A percentile compares a stretch with the other conserved stretches of the same genome.
phyloP scores from a whole-genome alignment of 805 yeast genomes.

The Teunomyces cretensis region DNA sequence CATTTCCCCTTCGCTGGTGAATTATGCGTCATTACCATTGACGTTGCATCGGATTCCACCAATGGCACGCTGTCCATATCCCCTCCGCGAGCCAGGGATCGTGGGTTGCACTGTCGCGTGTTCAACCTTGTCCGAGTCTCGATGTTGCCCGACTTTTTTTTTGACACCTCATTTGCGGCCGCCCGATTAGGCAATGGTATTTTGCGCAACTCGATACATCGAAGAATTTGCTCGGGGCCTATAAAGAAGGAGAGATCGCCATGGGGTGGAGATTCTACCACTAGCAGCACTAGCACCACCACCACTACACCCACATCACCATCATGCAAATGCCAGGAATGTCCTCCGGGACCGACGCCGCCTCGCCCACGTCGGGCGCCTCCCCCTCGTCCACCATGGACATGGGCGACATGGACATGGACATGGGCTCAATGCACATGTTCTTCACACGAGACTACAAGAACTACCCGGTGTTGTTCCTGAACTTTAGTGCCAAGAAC shows the following conservation, averaged over 20 bases:
- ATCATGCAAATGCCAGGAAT: not conserved
- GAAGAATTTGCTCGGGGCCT: not conserved
- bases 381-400: slow-evolving; percentile 3
- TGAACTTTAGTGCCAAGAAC: slow-evolving; percentile 48
- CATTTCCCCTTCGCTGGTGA: no score
- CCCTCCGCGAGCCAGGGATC: no score
- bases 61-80: no score
- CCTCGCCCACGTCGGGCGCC: no score
- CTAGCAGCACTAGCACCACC: no score
- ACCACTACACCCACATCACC: not conserved
- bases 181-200: not conserved
- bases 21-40: no score
- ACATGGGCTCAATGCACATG: slow-evolving; percentile 43
- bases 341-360: not conserved
- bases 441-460: slow-evolving; percentile 51
- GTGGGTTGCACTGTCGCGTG: no score
- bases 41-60: no score
- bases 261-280: no score
- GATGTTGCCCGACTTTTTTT: no score
- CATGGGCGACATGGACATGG: slow-evolving; percentile 12
- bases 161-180: no score
- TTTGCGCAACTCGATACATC: not conserved
- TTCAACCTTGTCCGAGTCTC: no score
- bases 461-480: slow-evolving; percentile 64
- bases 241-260: not conserved